Conservation (phyloP, 202 grass and related monocot genomes). For the Dendrocalamus latiflorus region DNA sequence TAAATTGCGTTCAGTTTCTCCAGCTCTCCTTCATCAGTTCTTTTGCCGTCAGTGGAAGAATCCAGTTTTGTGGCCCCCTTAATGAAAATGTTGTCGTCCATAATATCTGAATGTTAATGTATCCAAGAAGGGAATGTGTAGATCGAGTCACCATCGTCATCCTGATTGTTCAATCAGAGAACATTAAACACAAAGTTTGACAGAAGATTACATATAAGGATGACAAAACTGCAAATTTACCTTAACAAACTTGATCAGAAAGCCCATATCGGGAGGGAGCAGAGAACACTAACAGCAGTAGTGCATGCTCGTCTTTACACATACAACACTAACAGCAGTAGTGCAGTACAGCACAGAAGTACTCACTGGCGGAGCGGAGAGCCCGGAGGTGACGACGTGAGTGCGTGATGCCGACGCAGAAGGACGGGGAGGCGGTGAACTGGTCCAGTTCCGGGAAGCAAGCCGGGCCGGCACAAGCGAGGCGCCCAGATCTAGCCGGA, state of each 20-base stretch:
- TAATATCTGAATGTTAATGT: conserved; percentile 93
- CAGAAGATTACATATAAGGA: background rate
- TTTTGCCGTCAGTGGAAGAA: conserved; percentile 30
- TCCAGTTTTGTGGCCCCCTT: conserved; percentile 25
- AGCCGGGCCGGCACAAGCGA: too few relatives aligned
- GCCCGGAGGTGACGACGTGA: too few relatives aligned
- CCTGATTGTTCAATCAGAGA: conserved; percentile 53
- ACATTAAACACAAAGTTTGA: too few relatives aligned
- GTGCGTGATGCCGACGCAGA: too few relatives aligned
- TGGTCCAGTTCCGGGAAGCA: too few relatives aligned
- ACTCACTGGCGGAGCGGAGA: too few relatives aligned
- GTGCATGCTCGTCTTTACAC: too few relatives aligned
- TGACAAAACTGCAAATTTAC: conserved; percentile 37
- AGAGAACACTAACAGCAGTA: too few relatives aligned
- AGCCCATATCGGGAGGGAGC: conserved; percentile 51
- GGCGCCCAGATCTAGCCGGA: too few relatives aligned
- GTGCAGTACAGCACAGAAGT: too few relatives aligned
- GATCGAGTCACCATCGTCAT: conserved; percentile 31
- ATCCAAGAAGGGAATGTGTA: conserved; percentile 52
- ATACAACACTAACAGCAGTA: too few relatives aligned
- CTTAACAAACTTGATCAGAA: conserved; percentile 67
- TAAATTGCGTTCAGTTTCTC: conserved; percentile 59
- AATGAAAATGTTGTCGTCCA: conserved; percentile 96
- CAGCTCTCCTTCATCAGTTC: conserved; percentile 17
- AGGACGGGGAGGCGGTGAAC: too few relatives aligned